A percentile compares a stretch with the other conserved stretches of the same genome.
Conservation (phyloP, 441 rosid species). For the Mallotus japonicus region DNA sequence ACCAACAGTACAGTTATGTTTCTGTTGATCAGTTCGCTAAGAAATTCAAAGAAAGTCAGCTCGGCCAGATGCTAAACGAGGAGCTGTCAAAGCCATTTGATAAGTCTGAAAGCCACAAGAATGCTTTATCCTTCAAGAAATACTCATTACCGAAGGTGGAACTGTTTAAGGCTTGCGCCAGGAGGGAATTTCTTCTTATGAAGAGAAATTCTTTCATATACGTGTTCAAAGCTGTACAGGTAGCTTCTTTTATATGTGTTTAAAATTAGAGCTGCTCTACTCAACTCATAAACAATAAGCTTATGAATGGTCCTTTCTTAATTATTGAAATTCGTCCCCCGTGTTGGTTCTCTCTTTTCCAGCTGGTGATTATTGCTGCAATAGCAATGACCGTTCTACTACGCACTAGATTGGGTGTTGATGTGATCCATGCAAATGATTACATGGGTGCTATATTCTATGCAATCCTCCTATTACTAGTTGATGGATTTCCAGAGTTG, state of each 20-base stretch:
- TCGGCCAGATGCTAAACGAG: conserved; percentile 32
- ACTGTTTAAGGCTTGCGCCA: conserved; percentile 42
- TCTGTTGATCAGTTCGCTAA: conserved; percentile 38
- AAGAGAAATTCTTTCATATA: conserved; percentile 48
- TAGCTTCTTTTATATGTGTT: conserved; percentile 5
- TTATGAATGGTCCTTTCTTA: background rate
- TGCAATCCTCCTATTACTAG: conserved; percentile 34
- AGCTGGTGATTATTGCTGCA: conserved; percentile 48
- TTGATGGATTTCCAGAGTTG: conserved; percentile 44
- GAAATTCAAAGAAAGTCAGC: conserved; percentile 32
- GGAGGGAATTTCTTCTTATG: conserved; percentile 53
- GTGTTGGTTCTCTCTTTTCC: conserved; percentile 20
- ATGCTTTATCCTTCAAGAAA: conserved; percentile 34
- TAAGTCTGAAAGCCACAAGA: conserved; percentile 26
- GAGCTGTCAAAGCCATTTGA: conserved; percentile 40
- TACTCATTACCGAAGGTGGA: conserved; percentile 47
- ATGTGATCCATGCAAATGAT: conserved; percentile 38
- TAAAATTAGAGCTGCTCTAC: background rate
- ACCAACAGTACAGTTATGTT: conserved; percentile 33
- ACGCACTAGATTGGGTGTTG: conserved; percentile 39
- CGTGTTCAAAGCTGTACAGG: conserved; percentile 48
- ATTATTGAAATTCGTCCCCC: background rate
- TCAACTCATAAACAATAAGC: background rate
- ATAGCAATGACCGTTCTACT: conserved; percentile 47
- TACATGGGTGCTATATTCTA: conserved; percentile 49